These are phyloP conservation scores for Botrytis deweyae DNA, from an alignment of 2,329 filamentous ascomycete species.

Conservation along the genomic window DNA sequence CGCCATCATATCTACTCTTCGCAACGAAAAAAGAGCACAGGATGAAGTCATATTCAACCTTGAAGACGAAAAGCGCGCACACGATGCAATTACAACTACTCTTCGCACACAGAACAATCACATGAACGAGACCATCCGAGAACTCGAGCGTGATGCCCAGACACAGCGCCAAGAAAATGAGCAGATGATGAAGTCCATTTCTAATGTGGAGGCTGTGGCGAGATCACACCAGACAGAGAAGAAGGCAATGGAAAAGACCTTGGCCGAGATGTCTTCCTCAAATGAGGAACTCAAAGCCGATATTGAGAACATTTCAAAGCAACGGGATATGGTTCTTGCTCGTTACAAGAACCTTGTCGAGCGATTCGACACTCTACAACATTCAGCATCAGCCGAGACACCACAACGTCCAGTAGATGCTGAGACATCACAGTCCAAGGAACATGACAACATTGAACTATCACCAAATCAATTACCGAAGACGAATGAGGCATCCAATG, in stretches of 20 bases:
- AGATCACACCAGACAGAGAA: neutral
- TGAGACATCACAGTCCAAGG: neutral
- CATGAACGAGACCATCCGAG: neutral
- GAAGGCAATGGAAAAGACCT: neutral
- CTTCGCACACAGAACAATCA: neutral
- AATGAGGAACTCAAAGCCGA: constrained; percentile 5
- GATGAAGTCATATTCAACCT: neutral
- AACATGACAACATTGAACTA: neutral
- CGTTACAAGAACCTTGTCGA: constrained; percentile 15
- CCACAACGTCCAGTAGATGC: neutral
- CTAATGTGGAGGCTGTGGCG: neutral
- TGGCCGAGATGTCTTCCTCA: neutral
- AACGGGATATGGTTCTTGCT: constrained; percentile 9
- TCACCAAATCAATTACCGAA: neutral
- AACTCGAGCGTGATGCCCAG: neutral
- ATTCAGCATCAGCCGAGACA: neutral
- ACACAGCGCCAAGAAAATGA: neutral
- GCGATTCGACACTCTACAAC: constrained; percentile 7
- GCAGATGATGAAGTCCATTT: neutral
- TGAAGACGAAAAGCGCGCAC: neutral
- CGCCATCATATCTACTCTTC: neutral
- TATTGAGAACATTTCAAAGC: constrained; percentile 6
- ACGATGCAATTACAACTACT: neutral
- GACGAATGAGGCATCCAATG: neutral
- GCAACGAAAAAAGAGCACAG: no score